phyloP scores from a whole-genome alignment of 345 rosid genomes.

The Linum lewisii region DNA sequence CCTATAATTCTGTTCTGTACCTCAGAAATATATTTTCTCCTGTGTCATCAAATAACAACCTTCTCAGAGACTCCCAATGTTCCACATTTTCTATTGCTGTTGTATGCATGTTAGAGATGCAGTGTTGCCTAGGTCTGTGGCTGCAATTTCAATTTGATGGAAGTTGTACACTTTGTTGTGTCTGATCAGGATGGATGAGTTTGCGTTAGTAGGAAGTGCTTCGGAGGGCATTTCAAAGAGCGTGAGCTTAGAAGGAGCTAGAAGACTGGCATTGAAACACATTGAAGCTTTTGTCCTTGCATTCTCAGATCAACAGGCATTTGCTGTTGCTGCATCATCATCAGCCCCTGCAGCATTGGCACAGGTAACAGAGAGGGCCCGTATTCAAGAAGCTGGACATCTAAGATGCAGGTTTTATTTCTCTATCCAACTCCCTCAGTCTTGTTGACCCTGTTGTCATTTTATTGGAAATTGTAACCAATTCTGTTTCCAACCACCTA shows the following conservation, averaged over 20 bases:
- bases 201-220: constrained; percentile 49
- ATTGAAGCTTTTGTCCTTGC: constrained; percentile 54
- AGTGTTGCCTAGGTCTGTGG: not conserved
- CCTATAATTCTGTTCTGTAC: not conserved
- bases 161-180: not conserved
- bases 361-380: constrained; percentile 84
- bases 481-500: constrained; percentile 10
- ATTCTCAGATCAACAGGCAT: constrained; percentile 62
- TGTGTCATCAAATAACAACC: not conserved
- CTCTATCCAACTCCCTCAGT: constrained; percentile 4
- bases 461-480: not conserved
- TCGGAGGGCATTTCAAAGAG: constrained; percentile 60
- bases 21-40: not conserved
- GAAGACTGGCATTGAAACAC: constrained; percentile 66
- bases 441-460: not conserved
- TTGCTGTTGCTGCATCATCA: constrained; percentile 57
- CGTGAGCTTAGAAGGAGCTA: constrained; percentile 68
- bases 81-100: no score
- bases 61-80: not conserved
- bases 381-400: constrained; percentile 89
- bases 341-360: constrained; percentile 68
- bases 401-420: constrained; percentile 88
- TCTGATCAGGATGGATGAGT: constrained; percentile 64
- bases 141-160: not conserved
- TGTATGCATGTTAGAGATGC: no score